Evolutionary conservation across 305 asterid species (phyloP), one percentile per base, ranked within the genome.

Genomic region (Solanum hybrid): DNA sequence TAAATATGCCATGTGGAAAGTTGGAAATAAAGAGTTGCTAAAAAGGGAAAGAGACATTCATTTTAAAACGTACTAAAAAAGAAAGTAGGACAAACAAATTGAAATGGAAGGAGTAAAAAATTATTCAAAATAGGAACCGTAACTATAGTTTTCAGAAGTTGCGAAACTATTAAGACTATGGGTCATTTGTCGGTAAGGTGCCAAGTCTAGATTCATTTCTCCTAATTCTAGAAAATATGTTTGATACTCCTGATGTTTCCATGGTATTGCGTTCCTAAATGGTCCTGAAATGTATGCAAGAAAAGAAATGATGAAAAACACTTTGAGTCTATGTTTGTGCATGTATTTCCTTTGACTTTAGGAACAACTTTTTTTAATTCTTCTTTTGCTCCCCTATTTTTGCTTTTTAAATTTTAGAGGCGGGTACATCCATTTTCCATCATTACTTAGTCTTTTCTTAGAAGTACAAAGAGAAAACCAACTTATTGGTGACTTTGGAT

Each of bases 201-300:
- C 42, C 77, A 56, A 32, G n/a, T 56, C 38, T 51, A 19, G 45
- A 13, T 45, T 45, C 45, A 10, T 56, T 85, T 85, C 51, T 85
- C 32, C 69, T 56, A 34, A 31, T 56, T 84, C 42, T 56, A 85
- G 17, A 31, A 56, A 31, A 56, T 32, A 85, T 31, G 76, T 56
- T 56, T 51, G 88, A 56, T 56, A 56, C 87, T 85, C 88, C 88
- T 85, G 77, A 85, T 85, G 24, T 85, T 85, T 29, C 45, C 75
- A 32, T 60, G 19, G 22, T 85, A 10, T 56, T 85, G 31, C 56
- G 45, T 56, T 85, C 32, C 76, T 85, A 56, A 31, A 56, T 85
- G 77, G 88, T 32, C 76, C 51, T 60, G 77, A 85, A 31, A 56
- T 56, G 88, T 56, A 31, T 3, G 11, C 88, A 31, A 31, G 76